Base-by-base conservation (phyloP, 768 basidiomycete genomes). In the Rhodotorula graminis region DNA sequence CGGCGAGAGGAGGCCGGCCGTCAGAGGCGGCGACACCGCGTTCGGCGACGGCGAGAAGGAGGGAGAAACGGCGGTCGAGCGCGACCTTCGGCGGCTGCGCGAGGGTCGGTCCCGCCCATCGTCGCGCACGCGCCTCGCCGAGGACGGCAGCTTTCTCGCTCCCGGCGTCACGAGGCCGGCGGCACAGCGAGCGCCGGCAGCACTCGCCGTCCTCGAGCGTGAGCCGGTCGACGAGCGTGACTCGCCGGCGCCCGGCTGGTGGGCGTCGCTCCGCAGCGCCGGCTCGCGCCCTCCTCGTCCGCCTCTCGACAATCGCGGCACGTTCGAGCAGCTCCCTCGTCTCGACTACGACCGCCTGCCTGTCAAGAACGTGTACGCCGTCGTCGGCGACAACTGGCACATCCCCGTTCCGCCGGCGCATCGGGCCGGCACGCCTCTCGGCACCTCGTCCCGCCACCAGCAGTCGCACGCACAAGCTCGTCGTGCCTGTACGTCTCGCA, bases 391-490 rank as follows among this genome's bases (percentile, higher is more conserved):
- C 11, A 27, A 33, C n/a, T 27, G 25, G 27, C 21, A 57, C 9
- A 47, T 72, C 29, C 40, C 57, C 9, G 5, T 72, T 4, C 66
- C 63, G 3, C 40, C 71, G 0, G 31, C 71, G 10, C 71, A 72
- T 31, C 71, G 44, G 2, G 31, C 60, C 18, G 29, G 47, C 19
- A 49, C 47, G 21, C 47, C 47, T 9, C 47, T 21, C 10, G 3
- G 19, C 47, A 23, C 47, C 47, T 49, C 47, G 7, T 19, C 3
- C 47, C 47, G 47, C 47, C 19, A 6, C 18, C 47, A 37, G 19
- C 47, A n/a, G n/a, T 49, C 47, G 15, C 18, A 19, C 18, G 12
- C 47, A 19, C 19, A 7, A 3, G 19, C 47, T 19, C 23, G 47
- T 46, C 15, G 46, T 14, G 7, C 46, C 5, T 14, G 11, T 7